A percentile compares a stretch with the other conserved stretches of the same genome.
These are phyloP conservation scores for Phytophthora sojae DNA, from an alignment of 352 stramenopile species.

Conservation along the genomic window DNA sequence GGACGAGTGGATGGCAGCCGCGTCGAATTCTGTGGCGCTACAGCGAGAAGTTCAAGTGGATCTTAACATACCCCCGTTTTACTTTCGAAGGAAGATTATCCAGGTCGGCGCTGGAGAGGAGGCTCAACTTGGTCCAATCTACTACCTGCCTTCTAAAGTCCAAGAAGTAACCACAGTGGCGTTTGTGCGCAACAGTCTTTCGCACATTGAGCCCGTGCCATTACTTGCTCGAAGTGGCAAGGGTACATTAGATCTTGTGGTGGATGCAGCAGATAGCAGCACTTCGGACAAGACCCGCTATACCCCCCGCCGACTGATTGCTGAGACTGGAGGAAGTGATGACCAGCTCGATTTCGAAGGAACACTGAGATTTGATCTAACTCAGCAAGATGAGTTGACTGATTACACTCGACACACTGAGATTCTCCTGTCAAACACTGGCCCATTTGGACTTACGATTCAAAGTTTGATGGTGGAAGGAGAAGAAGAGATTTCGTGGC, in stretches of 20 bases:
- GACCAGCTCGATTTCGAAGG: constrained; percentile 18
- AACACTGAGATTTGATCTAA: constrained; percentile 27
- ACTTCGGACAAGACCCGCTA: constrained; percentile 5
- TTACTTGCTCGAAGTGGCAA: constrained; percentile 52
- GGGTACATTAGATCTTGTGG: constrained; percentile 38
- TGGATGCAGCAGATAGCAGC: constrained; percentile 4
- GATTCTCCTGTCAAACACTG: constrained; percentile 36
- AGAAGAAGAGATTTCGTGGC: constrained; percentile 4
- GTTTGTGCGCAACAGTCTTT: constrained; percentile 72
- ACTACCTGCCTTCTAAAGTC: constrained; percentile 60
- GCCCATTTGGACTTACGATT: constrained; percentile 31
- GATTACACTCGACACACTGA: constrained; percentile 27
- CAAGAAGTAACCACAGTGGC: constrained; percentile 39
- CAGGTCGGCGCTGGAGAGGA: constrained; percentile 34
- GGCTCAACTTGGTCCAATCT: constrained; percentile 60
- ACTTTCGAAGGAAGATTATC: constrained; percentile 35
- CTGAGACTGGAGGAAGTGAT: not conserved
- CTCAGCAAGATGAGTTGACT: constrained; percentile 3
- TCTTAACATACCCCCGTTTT: constrained; percentile 44
- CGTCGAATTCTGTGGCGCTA: constrained; percentile 13
- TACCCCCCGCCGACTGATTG: not conserved
- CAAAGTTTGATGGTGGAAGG: constrained; percentile 18
- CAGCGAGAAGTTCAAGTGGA: constrained; percentile 12
- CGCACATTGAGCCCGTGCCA: constrained; percentile 61
- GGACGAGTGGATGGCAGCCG: constrained; percentile 42